phyloP scores from a whole-genome alignment of 106 monocot species.

The Dendrobium chrysotoxum region DNA sequence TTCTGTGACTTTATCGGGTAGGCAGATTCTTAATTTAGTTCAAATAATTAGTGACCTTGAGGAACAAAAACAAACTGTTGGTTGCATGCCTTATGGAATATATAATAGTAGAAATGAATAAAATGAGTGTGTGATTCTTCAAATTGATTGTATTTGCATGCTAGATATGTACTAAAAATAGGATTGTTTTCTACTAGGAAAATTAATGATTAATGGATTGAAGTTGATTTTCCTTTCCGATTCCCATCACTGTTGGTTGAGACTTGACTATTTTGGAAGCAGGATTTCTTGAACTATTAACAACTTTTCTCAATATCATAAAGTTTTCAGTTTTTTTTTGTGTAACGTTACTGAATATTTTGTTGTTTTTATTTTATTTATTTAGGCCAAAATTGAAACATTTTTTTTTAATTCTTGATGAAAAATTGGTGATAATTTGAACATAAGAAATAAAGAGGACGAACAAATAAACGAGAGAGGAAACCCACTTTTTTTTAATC shows the following conservation, averaged over 20 bases:
- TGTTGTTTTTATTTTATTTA: neutral
- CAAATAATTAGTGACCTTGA: neutral
- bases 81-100: neutral
- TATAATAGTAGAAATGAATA: neutral
- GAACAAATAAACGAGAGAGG: neutral
- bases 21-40: too few relatives aligned
- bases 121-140: neutral
- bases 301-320: neutral
- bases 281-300: neutral
- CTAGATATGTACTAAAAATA: neutral
- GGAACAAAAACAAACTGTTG: neutral
- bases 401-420: neutral
- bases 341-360: neutral
- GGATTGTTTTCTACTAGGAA: neutral
- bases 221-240: neutral
- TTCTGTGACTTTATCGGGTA: too few relatives aligned
- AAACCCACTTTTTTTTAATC: neutral
- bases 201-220: neutral
- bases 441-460: neutral
- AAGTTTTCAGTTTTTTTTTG: neutral
- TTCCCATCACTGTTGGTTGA: neutral
- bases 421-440: neutral
- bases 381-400: neutral
- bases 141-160: neutral
- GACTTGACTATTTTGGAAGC: neutral